Percentiles rank a stretch among this genome's conserved stretches.
phyloP scores from a whole-genome alignment of 352 stramenopile species.

The Pythium dissimile region DNA sequence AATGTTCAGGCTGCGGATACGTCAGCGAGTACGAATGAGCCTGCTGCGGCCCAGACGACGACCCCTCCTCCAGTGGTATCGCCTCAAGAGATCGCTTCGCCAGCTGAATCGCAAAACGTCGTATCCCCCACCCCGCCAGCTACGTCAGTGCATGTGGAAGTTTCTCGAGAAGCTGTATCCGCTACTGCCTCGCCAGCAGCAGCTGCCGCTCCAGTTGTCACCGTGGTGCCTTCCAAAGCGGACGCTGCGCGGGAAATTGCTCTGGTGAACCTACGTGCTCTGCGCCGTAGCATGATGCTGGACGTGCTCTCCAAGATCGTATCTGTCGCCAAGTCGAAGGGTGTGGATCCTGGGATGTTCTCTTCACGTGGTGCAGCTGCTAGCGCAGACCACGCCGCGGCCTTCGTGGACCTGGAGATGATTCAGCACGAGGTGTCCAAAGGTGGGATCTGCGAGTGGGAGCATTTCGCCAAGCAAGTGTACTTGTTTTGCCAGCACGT shows the following conservation, averaged over 20 bases:
- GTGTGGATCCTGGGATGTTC: slow-evolving; percentile 58
- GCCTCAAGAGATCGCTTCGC: too few species aligned
- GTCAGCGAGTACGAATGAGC: too few species aligned
- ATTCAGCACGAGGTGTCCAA: slow-evolving; percentile 38
- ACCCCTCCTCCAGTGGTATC: too few species aligned
- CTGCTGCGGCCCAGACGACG: too few species aligned
- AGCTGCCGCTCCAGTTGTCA: neutral
- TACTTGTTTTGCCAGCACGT: slow-evolving; percentile 75
- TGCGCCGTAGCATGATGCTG: slow-evolving; percentile 71
- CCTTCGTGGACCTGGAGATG: slow-evolving; percentile 49
- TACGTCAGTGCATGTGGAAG: neutral
- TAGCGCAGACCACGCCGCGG: neutral
- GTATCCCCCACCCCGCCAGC: too few species aligned
- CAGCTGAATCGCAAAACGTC: too few species aligned
- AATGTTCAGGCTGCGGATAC: too few species aligned
- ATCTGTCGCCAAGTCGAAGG: slow-evolving; percentile 72
- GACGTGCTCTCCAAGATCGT: slow-evolving; percentile 81
- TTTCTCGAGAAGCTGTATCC: neutral
- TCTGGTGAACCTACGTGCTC: slow-evolving; percentile 36
- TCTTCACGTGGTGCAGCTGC: slow-evolving; percentile 15
- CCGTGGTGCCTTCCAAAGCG: neutral
- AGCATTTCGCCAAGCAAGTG: slow-evolving; percentile 63
- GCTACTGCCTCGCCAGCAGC: neutral
- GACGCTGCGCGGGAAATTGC: slow-evolving; percentile 35
- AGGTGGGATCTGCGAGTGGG: slow-evolving; percentile 53